A percentile compares a stretch with the other conserved stretches of the same genome.
Conservation (phyloP, 2,329 filamentous ascomycete species). For the Alternaria brassicicola region DNA sequence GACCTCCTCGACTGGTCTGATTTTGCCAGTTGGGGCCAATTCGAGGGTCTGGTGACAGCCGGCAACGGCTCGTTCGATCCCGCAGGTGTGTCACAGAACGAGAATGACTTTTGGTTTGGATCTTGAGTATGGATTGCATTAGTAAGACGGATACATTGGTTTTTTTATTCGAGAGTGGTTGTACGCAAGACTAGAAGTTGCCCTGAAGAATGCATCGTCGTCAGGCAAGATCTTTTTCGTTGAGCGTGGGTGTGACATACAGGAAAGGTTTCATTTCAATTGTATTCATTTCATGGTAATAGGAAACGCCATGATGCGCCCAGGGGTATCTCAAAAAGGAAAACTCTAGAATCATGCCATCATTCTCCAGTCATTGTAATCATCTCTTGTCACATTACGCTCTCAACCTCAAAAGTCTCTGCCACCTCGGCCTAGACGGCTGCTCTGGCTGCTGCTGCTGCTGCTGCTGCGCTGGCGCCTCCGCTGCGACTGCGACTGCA, state of each 20-base stretch:
- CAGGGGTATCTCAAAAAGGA: neutral
- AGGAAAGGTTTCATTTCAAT: neutral
- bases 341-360: neutral
- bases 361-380: neutral
- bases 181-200: neutral
- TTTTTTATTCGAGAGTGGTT: neutral
- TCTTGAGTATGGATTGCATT: neutral
- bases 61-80: slow-evolving; percentile 44
- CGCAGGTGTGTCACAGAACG: slow-evolving; percentile 29
- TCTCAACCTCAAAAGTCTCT: neutral
- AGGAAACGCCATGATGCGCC: neutral
- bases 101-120: slow-evolving; percentile 7
- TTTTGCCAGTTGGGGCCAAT: slow-evolving; percentile 48
- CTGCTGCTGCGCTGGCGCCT: neutral
- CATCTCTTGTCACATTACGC: neutral
- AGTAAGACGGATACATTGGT: neutral
- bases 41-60: slow-evolving; percentile 47
- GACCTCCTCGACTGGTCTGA: slow-evolving; percentile 37
- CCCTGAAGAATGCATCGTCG: neutral
- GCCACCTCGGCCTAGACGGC: neutral
- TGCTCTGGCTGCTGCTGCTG: neutral
- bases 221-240: too few species aligned
- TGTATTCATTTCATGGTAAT: neutral
- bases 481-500: neutral
- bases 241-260: neutral